A percentile compares a stretch with the other conserved stretches of the same genome.
These are phyloP conservation scores for Pestalotiopsis sp. DNA, from an alignment of 2,329 filamentous ascomycete species.

Conservation along the genomic window DNA sequence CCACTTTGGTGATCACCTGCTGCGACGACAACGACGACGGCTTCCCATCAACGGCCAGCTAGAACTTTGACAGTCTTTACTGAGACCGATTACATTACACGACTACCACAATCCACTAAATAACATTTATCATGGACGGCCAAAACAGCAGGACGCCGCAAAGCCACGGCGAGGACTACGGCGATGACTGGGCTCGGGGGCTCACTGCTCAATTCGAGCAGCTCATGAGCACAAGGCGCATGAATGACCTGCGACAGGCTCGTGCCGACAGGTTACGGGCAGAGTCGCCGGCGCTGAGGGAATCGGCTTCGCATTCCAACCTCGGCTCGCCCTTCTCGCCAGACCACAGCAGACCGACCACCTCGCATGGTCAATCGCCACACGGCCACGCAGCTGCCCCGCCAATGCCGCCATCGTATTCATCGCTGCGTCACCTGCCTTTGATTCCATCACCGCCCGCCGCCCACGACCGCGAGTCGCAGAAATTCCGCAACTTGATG, in stretches of 20 bases:
- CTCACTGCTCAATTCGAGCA: slow-evolving; percentile 85
- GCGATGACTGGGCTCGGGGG: slow-evolving; percentile 77
- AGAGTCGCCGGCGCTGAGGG: slow-evolving; percentile 58
- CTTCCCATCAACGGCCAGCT: background rate
- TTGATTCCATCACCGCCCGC: slow-evolving; percentile 74
- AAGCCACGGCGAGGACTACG: slow-evolving; percentile 47
- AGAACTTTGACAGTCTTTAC: background rate
- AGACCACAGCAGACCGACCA: slow-evolving; percentile 47
- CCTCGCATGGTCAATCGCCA: slow-evolving; percentile 43
- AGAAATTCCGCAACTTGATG: slow-evolving; percentile 81
- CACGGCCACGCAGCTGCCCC: slow-evolving; percentile 36
- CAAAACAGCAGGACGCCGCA: slow-evolving; percentile 22
- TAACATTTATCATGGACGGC: slow-evolving; percentile 26
- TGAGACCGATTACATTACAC: background rate
- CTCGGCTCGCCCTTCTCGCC: slow-evolving; percentile 43
- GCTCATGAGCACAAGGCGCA: slow-evolving; percentile 80
- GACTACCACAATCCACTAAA: background rate
- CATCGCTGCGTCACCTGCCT: slow-evolving; percentile 52
- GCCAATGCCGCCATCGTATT: slow-evolving; percentile 49
- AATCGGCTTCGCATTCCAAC: slow-evolving; percentile 54
- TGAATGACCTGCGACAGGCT: slow-evolving; percentile 77
- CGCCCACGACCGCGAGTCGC: slow-evolving; percentile 63
- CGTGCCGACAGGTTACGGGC: slow-evolving; percentile 60
- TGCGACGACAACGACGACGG: too few relatives aligned
- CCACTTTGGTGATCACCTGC: background rate